Evolutionary conservation across 2,329 filamentous ascomycete species (phyloP), one percentile per base, ranked within the genome.

Genomic region (Coleophoma crateriformis): DNA sequence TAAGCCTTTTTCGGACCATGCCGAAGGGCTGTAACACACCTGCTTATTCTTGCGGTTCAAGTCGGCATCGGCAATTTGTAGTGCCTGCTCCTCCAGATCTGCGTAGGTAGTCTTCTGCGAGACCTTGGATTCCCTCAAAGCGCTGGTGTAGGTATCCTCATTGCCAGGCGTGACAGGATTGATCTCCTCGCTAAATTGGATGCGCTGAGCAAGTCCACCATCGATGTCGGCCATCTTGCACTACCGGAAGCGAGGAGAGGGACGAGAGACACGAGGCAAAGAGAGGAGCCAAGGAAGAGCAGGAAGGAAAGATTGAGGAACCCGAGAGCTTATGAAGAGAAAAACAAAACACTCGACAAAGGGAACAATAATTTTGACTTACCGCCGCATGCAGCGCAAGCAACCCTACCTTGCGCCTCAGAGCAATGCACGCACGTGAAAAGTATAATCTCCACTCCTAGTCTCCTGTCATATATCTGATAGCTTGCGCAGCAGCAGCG

Each of bases 11-110:
- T 19, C 3, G 19, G 19, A 10, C 27, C 27, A 27, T 27, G 27
- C 8, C 27, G 27, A 27, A 7, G 8, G 27, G 27, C 7, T 7
- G 7, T 27, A 27, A 27, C 52, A 33, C 43, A 63, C 61, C 56
- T 64, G 61, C 45, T 64, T 64, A 35, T 60, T 63, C 51, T 60
- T 61, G 15, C 37, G 50, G 49, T 64, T 64, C 38, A 59, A 33
- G 52, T 64, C 61, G 11, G 48, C 53, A 56, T 61, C 47, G 10
- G 59, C 55, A 38, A 61, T 57, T 45, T 54, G 27, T 14, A 52
- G 34, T n/a, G 58, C 56, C 15, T 46, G 50, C 40, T 61, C 61
- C 41, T 62, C 60, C 32, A 53, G 33, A 50, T 60, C 55, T 44
- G 47, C 40, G 48, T 45, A 50, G 12, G 38, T 47, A 4, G 17